Conservation (phyloP, 2,329 filamentous ascomycete genomes). For the Neofusicoccum sp. region DNA sequence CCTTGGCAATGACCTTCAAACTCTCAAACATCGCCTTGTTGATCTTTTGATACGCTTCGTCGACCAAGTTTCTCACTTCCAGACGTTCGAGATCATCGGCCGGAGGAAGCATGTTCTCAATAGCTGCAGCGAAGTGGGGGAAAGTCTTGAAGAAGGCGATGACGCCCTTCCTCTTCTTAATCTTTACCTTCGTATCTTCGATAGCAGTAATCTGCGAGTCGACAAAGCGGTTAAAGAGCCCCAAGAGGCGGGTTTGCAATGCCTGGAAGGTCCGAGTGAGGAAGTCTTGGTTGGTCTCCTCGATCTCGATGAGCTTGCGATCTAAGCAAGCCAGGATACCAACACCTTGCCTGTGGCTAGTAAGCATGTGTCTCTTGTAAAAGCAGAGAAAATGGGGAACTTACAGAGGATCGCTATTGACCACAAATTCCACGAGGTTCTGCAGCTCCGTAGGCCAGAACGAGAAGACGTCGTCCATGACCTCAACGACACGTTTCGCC, state of each 20-base stretch:
- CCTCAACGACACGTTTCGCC: constrained; percentile 77
- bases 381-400: constrained; percentile 35
- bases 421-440: constrained; percentile 77
- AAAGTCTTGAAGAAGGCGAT: constrained; percentile 95
- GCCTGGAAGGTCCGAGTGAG: constrained; percentile 77
- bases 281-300: constrained; percentile 92
- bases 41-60: constrained; percentile 83
- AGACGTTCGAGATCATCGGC: constrained; percentile 47
- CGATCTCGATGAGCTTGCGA: constrained; percentile 72
- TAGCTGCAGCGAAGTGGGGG: constrained; percentile 75
- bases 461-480: constrained; percentile 84
- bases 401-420: constrained; percentile 77
- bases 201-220: constrained; percentile 94
- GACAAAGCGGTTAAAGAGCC: constrained; percentile 81
- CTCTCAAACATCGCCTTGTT: constrained; percentile 97
- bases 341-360: constrained; percentile 69
- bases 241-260: constrained; percentile 70
- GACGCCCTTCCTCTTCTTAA: constrained; percentile 96
- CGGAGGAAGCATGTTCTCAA: constrained; percentile 75
- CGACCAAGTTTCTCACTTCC: constrained; percentile 73
- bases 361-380: constrained; percentile 24
- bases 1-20: constrained; percentile 87
- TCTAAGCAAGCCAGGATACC: constrained; percentile 81
- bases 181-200: constrained; percentile 97
- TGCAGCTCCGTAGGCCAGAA: constrained; percentile 79